phyloP scores from a whole-genome alignment of 2,329 filamentous ascomycete species.

The Acrocalymma vagum region DNA sequence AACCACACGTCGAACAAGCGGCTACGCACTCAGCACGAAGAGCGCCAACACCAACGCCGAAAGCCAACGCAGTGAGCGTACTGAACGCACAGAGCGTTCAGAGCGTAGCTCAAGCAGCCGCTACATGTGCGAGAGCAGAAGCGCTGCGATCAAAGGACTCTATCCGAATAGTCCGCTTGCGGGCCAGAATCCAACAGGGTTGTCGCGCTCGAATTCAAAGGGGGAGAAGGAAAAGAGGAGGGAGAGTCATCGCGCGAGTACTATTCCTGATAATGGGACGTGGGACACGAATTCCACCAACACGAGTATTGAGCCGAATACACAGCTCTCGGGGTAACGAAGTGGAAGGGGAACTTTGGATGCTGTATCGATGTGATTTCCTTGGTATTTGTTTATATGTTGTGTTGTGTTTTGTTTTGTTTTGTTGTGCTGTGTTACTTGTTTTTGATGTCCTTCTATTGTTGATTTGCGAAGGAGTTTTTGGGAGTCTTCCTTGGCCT shows the following conservation, averaged over 20 bases:
- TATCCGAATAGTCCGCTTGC: slow-evolving; percentile 43
- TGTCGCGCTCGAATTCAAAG: no score
- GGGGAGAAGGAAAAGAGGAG: slow-evolving; percentile 12
- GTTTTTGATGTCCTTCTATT: no score
- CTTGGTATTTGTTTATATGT: slow-evolving; percentile 10
- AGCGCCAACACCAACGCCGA: slow-evolving; percentile 26
- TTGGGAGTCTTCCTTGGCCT: no score
- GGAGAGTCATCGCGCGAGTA: slow-evolving; percentile 17
- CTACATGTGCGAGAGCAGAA: slow-evolving; percentile 45
- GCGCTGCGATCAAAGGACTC: slow-evolving; percentile 48
- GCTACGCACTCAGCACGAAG: slow-evolving; percentile 36
- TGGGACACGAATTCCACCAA: slow-evolving; percentile 35
- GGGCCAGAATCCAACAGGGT: slow-evolving; percentile 21
- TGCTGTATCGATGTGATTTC: slow-evolving; percentile 10
- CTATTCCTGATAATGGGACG: slow-evolving; percentile 30
- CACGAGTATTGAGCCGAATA: slow-evolving; percentile 25
- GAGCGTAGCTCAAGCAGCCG: slow-evolving; percentile 32
- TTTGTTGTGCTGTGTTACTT: no score
- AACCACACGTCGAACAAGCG: slow-evolving; percentile 35
- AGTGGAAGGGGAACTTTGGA: slow-evolving; percentile 12
- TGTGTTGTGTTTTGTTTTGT: no score
- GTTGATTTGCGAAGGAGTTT: no score
- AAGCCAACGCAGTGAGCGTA: slow-evolving; percentile 24
- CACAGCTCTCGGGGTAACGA: slow-evolving; percentile 20
- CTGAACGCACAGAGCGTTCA: slow-evolving; percentile 23